phyloP scores from a whole-genome alignment of 305 asterid species.

The Fraxinus velutina region DNA sequence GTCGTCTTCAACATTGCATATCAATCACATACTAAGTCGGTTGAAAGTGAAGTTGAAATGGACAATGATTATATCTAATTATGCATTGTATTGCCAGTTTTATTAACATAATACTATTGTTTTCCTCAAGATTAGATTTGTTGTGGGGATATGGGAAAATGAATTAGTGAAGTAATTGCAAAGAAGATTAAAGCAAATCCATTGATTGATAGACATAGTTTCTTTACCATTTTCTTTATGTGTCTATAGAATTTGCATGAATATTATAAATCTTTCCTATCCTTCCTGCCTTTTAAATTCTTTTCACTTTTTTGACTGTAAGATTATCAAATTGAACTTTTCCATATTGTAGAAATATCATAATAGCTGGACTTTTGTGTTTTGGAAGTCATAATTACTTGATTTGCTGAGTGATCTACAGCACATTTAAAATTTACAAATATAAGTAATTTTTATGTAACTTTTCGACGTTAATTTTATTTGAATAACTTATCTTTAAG shows the following conservation, averaged over 20 bases:
- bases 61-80: neutral
- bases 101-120: conserved; percentile 7
- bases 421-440: neutral
- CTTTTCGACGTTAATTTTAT: neutral
- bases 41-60: neutral
- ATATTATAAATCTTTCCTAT: neutral
- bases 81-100: neutral
- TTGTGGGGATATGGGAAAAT: conserved; percentile 18
- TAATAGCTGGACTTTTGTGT: neutral
- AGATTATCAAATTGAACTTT: neutral
- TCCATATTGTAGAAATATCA: neutral
- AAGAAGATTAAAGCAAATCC: conserved; percentile 12
- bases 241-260: neutral
- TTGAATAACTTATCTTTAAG: neutral
- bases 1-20: neutral
- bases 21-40: neutral
- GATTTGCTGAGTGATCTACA: neutral
- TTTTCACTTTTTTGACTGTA: neutral
- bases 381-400: conserved; percentile 22
- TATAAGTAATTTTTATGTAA: neutral
- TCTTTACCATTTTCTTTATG: neutral
- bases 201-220: neutral
- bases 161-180: neutral
- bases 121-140: conserved; percentile 26
- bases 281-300: neutral